Evolutionary conservation across 2,329 filamentous ascomycete genomes (phyloP).

Genomic region (Catunica adiposa): DNA sequence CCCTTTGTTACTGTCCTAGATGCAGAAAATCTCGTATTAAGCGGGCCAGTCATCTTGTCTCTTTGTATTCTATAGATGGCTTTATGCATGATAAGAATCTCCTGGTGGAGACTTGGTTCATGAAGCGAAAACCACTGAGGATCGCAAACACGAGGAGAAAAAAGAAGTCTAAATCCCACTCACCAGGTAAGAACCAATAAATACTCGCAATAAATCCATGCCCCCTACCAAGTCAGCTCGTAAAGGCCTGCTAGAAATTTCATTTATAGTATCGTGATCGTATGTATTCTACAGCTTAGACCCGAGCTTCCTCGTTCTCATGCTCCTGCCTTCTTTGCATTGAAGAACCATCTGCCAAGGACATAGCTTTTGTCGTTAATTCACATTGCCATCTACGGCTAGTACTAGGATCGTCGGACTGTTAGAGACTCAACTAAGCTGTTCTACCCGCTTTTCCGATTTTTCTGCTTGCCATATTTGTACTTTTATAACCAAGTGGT

Average conservation of each 20-base stretch:
- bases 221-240: not conserved
- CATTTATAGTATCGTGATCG: too few relatives aligned
- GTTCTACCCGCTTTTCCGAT: not conserved
- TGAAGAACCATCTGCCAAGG: too few relatives aligned
- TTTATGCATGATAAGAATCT: not conserved
- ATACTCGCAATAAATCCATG: not conserved
- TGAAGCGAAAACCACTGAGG: not conserved
- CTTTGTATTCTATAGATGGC: not conserved
- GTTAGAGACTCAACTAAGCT: too few relatives aligned
- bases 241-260: not conserved
- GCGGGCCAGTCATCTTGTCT: not conserved
- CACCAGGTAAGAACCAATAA: not conserved
- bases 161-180: constrained; percentile 2
- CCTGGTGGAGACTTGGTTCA: not conserved
- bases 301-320: not conserved
- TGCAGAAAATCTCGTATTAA: too few relatives aligned
- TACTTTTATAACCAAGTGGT: not conserved
- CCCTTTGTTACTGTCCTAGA: too few relatives aligned
- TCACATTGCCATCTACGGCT: too few relatives aligned
- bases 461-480: not conserved
- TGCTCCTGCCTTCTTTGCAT: not conserved
- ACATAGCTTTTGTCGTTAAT: too few relatives aligned
- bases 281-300: not conserved
- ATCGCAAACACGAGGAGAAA: not conserved
- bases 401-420: too few relatives aligned